Conservation (phyloP, 179 eudicot genomes). For the Gypsophila paniculata region DNA sequence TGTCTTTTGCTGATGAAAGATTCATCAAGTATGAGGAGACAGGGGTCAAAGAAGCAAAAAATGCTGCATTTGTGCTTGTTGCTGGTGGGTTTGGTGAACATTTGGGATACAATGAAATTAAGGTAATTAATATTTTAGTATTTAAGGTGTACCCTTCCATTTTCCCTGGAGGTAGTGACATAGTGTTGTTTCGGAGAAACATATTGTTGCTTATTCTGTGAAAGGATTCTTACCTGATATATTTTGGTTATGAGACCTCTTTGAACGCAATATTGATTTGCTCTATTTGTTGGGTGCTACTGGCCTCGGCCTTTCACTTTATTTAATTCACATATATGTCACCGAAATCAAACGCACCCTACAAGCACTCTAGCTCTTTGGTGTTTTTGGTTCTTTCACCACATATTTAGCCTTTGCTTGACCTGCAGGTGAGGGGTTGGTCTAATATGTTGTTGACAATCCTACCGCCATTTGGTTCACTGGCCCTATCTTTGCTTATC, state of each 20-base stretch:
- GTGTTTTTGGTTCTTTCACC: slow-evolving; percentile 61
- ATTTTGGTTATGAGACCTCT: slow-evolving; percentile 26
- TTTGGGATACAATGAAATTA: slow-evolving; percentile 91
- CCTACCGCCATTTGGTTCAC: slow-evolving; percentile 79
- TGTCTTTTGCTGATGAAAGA: slow-evolving; percentile 70
- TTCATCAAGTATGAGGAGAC: slow-evolving; percentile 73
- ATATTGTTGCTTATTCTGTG: no score
- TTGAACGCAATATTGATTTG: slow-evolving; percentile 40
- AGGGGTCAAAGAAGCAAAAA: slow-evolving; percentile 71
- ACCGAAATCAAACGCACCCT: slow-evolving; percentile 79
- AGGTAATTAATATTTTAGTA: slow-evolving; percentile 39
- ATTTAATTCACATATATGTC: slow-evolving; percentile 75
- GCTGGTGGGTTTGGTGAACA: slow-evolving; percentile 98
- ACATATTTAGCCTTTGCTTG: slow-evolving; percentile 53
- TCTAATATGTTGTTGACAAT: slow-evolving; percentile 55
- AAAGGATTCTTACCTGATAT: slow-evolving; percentile 46
- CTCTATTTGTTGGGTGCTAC: slow-evolving; percentile 59
- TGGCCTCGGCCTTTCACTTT: slow-evolving; percentile 79
- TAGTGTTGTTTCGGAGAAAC: no score
- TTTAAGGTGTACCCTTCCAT: no score
- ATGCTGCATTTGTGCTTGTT: slow-evolving; percentile 95
- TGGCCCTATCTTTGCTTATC: slow-evolving; percentile 83
- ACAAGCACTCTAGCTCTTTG: slow-evolving; percentile 83
- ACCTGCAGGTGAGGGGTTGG: slow-evolving; percentile 56
- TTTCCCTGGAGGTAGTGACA: no score